Base-by-base conservation (phyloP, 257 asterid species). In the Solanum pimpinellifolium region DNA sequence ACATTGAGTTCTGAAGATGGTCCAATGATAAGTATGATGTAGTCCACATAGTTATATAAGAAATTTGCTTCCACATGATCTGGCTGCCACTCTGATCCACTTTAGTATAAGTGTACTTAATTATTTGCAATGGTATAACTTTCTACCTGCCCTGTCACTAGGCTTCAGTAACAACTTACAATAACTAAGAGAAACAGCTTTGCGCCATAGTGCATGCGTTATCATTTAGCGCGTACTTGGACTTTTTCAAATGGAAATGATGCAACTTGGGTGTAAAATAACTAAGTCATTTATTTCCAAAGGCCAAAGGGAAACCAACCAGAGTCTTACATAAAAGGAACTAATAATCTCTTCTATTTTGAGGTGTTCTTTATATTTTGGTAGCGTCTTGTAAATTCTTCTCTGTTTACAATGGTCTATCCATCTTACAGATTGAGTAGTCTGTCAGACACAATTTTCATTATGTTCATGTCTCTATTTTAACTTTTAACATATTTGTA, bases 401-500 rank as follows among this genome's bases (percentile, higher is more conserved):
- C 65, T 46, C 47, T 46, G 66, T 78, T 42, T 27, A 78, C 16
- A 46, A 78, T 78, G 42, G 84, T 27, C 42, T 46, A 78, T 27
- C 84, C 84, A 46, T 78, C 65, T 46, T 78, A 46, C 16, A 46
- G 3, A 46, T 60, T 10, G 69, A 41, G 29, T 18, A 49, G 23
- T 25, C 84, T 46, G 25, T 78, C 66, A 27, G 14, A 46, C 7
- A 18, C 65, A 8, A 44, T 39, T 69, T 78, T 86, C n/a, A 27
- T 44, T 65, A 27, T 80, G 35, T 72, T 85, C 14, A 74, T 29
- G 75, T 65, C 86, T 14, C 8, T 3, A 56, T 72, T 90, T 42
- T 49, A n/a, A 76, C 10, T 68, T 60, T 84, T 81, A 78, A 85
- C 77, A 88, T 27, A 90, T 89, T 86, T 92, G 88, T 88, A 95